A percentile compares a stretch with the other conserved stretches of the same genome.
These are phyloP conservation scores for Pseudogymnoascus sp. DNA, from an alignment of 2,329 filamentous ascomycete genomes.

Conservation along the genomic window DNA sequence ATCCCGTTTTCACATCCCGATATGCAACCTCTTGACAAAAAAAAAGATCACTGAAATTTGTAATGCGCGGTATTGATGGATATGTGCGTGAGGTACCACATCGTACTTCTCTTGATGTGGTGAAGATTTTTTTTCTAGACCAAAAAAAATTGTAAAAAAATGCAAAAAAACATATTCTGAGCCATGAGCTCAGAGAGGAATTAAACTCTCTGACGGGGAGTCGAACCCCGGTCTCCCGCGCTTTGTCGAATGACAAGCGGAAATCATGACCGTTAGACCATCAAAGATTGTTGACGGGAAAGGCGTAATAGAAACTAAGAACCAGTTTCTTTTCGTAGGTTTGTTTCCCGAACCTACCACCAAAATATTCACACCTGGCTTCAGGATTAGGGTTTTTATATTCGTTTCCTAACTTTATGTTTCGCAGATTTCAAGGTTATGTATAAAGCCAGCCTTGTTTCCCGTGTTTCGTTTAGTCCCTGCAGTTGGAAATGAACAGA, in stretches of 20 bases:
- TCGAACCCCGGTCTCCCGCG: constrained; percentile 14
- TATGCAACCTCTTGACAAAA: neutral
- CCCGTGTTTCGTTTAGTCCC: neutral
- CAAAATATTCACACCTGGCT: too few relatives aligned
- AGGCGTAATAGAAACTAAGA: neutral
- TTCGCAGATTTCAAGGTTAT: neutral
- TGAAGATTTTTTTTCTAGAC: neutral
- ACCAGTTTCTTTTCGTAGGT: too few relatives aligned
- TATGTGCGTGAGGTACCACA: neutral
- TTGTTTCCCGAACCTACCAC: too few relatives aligned
- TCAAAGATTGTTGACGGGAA: constrained; percentile 20
- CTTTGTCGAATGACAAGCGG: constrained; percentile 28
- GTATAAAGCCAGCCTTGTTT: neutral
- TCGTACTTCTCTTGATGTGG: neutral
- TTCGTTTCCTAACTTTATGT: neutral
- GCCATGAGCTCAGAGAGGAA: constrained; percentile 8
- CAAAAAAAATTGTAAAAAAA: neutral
- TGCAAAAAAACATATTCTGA: neutral
- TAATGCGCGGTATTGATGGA: neutral
- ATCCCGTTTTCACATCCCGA: neutral
- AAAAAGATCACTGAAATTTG: neutral
- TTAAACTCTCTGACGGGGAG: constrained; percentile 9
- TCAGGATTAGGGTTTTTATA: neutral
- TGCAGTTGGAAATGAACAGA: neutral
- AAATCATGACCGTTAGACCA: constrained; percentile 34